Percentiles rank a stretch among this genome's conserved stretches.
These are phyloP conservation scores for Candida mattraensis DNA, from an alignment of 805 yeast genomes.

Conservation along the genomic window DNA sequence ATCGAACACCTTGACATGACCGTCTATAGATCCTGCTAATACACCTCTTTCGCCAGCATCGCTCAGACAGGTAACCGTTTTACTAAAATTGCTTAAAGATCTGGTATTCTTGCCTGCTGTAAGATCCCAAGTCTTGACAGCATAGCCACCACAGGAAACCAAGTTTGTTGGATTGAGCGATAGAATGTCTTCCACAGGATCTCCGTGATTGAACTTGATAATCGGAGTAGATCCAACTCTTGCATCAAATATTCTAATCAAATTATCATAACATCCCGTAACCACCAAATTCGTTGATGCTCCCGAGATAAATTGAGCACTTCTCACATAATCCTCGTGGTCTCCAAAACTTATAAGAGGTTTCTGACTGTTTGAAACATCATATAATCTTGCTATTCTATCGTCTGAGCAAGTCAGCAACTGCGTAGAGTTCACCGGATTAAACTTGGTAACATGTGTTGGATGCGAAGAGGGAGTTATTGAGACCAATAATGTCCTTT, in stretches of 20 bases:
- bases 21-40: constrained; percentile 93
- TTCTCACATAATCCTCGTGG: constrained; percentile 86
- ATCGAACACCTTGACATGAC: constrained; percentile 95
- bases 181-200: constrained; percentile 83
- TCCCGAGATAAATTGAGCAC: constrained; percentile 71
- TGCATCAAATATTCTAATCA: constrained; percentile 80
- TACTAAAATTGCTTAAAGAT: constrained; percentile 84
- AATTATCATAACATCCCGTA: constrained; percentile 93
- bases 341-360: constrained; percentile 70
- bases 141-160: constrained; percentile 77
- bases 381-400: constrained; percentile 82
- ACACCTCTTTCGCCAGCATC: constrained; percentile 75
- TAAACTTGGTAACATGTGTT: constrained; percentile 91
- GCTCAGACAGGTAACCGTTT: constrained; percentile 85
- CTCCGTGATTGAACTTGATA: constrained; percentile 64
- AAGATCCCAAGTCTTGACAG: constrained; percentile 89
- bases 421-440: constrained; percentile 71
- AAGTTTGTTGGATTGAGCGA: constrained; percentile 74
- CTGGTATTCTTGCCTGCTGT: constrained; percentile 69
- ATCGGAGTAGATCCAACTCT: constrained; percentile 57
- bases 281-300: constrained; percentile 67
- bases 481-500: constrained; percentile 76
- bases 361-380: constrained; percentile 72
- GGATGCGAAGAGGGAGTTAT: constrained; percentile 84
- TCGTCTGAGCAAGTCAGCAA: constrained; percentile 91